phyloP scores from a whole-genome alignment of 73 alveolate genomes.

The Tetrahymena elliotti region DNA sequence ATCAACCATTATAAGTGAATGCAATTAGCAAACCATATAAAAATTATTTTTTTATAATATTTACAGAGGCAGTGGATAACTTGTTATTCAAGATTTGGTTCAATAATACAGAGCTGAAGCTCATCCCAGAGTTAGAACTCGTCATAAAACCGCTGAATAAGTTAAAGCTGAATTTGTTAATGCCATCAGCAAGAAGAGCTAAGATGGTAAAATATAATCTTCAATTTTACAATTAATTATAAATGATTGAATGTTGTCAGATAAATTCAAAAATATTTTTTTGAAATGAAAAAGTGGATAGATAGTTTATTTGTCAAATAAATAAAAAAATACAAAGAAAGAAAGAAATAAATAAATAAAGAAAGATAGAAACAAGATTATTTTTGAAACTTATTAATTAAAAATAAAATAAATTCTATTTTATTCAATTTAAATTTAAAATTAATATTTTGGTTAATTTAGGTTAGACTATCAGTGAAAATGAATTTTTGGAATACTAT shows the following conservation, averaged over 20 bases:
- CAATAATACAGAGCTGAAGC: slow-evolving; percentile 46
- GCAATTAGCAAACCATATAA: neutral
- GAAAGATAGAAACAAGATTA: neutral
- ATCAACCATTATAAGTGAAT: neutral
- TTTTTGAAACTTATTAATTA: neutral
- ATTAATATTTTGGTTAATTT: neutral
- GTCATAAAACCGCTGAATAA: slow-evolving; percentile 71
- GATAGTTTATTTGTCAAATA: too few species aligned
- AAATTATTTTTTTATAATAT: neutral
- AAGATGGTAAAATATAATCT: slow-evolving; percentile 44
- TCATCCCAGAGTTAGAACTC: slow-evolving; percentile 78
- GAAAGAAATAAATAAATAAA: too few species aligned
- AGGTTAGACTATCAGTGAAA: slow-evolving; percentile 36
- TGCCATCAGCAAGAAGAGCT: slow-evolving; percentile 47
- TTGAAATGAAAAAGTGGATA: too few species aligned
- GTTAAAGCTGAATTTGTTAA: slow-evolving; percentile 51
- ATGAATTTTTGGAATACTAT: slow-evolving; percentile 60
- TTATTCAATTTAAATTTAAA: neutral
- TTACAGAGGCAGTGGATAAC: slow-evolving; percentile 29
- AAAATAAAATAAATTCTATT: too few species aligned
- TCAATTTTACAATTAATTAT: too few species aligned
- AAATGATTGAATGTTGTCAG: too few species aligned
- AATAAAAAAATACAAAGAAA: too few species aligned
- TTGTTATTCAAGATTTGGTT: slow-evolving; percentile 17
- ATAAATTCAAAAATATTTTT: too few species aligned